A percentile compares a stretch with the other conserved stretches of the same genome.
phyloP scores from a whole-genome alignment of 331 rosid genomes.

The Prunus yedoensis region DNA sequence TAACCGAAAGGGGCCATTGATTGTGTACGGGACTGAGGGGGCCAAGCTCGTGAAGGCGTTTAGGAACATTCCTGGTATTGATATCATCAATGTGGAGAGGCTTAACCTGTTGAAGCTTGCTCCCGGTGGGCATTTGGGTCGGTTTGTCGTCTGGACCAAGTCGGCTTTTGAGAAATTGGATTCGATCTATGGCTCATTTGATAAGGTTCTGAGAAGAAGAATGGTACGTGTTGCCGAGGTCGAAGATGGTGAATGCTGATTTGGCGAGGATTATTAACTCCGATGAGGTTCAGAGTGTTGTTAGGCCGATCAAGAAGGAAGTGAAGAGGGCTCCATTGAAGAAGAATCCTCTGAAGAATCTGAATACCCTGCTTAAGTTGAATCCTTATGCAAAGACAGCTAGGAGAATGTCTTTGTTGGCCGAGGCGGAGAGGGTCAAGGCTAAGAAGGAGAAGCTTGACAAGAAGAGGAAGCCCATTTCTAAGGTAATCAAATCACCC shows the following conservation, averaged over 20 bases:
- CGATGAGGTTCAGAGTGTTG: slow-evolving; percentile 28
- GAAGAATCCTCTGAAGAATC: slow-evolving; percentile 25
- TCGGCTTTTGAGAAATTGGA: slow-evolving; percentile 25
- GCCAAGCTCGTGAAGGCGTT: slow-evolving; percentile 25
- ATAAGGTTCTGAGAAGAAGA: slow-evolving; percentile 25
- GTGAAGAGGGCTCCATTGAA: slow-evolving; percentile 25
- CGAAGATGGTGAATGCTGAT: slow-evolving; percentile 28
- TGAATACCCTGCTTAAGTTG: slow-evolving; percentile 20
- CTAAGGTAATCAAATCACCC: not conserved
- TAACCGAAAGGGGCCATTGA: slow-evolving; percentile 16
- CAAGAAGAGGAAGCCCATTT: slow-evolving; percentile 18
- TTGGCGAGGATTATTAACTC: slow-evolving; percentile 24
- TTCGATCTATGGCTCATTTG: slow-evolving; percentile 25
- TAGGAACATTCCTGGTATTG: slow-evolving; percentile 24
- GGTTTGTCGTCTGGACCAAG: slow-evolving; percentile 28
- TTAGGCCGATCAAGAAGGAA: slow-evolving; percentile 24
- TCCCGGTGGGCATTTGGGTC: slow-evolving; percentile 27
- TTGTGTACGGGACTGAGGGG: slow-evolving; percentile 27
- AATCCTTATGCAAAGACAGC: slow-evolving; percentile 29
- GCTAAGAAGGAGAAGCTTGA: slow-evolving; percentile 28
- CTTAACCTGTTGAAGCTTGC: slow-evolving; percentile 24
- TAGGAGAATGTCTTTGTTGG: slow-evolving; percentile 22
- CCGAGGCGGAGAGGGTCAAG: slow-evolving; percentile 24
- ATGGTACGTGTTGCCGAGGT: slow-evolving; percentile 23
- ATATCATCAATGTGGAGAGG: slow-evolving; percentile 29